Percentiles rank a stretch among this genome's conserved stretches.
Evolutionary conservation across 2,329 filamentous ascomycete genomes (phyloP).

Genomic region (Elsinoe batatas): DNA sequence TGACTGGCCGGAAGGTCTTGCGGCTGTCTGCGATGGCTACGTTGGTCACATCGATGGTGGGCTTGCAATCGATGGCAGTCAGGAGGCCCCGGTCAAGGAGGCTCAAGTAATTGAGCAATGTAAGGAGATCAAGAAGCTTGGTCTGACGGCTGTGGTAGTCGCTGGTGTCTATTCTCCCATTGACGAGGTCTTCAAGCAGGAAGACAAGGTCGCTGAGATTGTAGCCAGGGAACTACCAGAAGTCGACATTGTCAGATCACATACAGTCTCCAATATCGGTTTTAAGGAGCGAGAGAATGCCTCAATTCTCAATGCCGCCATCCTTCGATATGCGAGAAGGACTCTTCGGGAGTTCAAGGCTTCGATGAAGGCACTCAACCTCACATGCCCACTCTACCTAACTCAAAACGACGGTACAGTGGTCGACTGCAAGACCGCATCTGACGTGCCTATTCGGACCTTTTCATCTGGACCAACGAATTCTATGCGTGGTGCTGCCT

Average conservation of each 20-base stretch:
- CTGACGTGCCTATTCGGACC: constrained; percentile 40
- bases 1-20: constrained; percentile 23
- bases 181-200: constrained; percentile 44
- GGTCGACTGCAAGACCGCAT: constrained; percentile 37
- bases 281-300: constrained; percentile 45
- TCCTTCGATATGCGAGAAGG: constrained; percentile 36
- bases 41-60: constrained; percentile 40
- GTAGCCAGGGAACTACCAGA: constrained; percentile 38
- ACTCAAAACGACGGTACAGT: constrained; percentile 46
- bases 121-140: constrained; percentile 34
- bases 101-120: constrained; percentile 37
- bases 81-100: constrained; percentile 35
- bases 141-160: constrained; percentile 42
- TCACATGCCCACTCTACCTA: constrained; percentile 41
- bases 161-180: constrained; percentile 51
- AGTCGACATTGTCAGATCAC: constrained; percentile 42
- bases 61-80: constrained; percentile 35
- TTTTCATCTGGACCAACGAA: constrained; percentile 45
- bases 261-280: constrained; percentile 42
- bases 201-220: constrained; percentile 41
- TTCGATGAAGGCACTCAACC: constrained; percentile 36
- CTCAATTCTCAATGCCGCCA: constrained; percentile 41
- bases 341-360: constrained; percentile 38
- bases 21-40: constrained; percentile 26
- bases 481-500: constrained; percentile 47